Evolutionary conservation across 202 grass and related monocot genomes (phyloP).

Genomic region (Hordeum pubiflorum): DNA sequence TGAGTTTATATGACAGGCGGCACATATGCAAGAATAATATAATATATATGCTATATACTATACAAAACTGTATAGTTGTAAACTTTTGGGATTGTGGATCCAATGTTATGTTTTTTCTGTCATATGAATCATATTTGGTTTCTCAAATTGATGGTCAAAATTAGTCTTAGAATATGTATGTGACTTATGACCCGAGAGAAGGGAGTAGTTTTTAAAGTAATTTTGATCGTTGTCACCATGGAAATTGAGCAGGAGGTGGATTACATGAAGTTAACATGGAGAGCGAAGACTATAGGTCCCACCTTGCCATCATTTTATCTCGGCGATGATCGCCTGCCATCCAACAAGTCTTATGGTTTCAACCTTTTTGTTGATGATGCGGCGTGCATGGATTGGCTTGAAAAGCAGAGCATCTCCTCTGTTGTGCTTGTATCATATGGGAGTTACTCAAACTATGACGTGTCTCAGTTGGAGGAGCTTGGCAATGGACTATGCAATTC

Average conservation of each 20-base stretch:
- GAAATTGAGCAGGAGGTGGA: not conserved
- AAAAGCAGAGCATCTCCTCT: not conserved
- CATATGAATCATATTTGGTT: not conserved
- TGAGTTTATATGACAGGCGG: too few species aligned
- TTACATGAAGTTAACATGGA: not conserved
- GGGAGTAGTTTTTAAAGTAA: not conserved
- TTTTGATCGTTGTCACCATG: not conserved
- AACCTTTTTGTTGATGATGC: not conserved
- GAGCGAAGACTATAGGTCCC: not conserved
- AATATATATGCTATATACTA: too few species aligned
- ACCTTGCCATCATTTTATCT: not conserved
- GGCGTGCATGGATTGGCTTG: not conserved
- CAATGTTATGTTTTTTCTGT: too few species aligned
- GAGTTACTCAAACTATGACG: not conserved
- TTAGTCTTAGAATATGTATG: too few species aligned
- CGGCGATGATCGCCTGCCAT: not conserved
- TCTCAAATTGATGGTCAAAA: too few species aligned
- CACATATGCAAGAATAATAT: too few species aligned
- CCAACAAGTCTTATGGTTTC: not conserved
- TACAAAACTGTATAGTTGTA: too few species aligned
- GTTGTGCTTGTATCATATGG: not conserved
- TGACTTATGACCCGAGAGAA: too few species aligned
- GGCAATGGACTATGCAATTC: not conserved
- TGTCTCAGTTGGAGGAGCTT: not conserved
- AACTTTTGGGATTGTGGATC: too few species aligned